Base-by-base conservation (phyloP, 192 early-diverging fungal species). In the Glomus cerebriforme region DNA sequence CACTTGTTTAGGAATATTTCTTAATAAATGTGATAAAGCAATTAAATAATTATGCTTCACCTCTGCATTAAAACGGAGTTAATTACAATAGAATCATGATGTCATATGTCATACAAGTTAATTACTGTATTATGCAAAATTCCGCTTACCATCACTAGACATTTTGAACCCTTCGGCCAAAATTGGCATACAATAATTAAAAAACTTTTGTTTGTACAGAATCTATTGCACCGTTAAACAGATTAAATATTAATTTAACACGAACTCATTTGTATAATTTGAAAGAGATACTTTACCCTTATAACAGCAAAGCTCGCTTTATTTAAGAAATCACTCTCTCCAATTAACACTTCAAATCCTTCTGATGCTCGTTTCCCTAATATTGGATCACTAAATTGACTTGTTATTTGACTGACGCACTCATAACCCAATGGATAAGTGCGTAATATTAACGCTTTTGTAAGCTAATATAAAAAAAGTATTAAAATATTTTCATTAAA, bases 201-300 rank as follows among this genome's bases (percentile, higher is more conserved):
- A 97, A 77, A 97, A 93, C 29, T 92, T 85, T 81, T 98, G 96
- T 82, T 95, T 94, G 79, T 92, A 92, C 27, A 99, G 81, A 17
- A 93, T 80, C 87, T 91, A 87, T 13, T 86, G 64, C 22, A 71
- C 10, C 13, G 15, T 39, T 39, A n/a, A 22, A 68, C n/a, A 68
- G 9, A 10, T 7, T 37, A 8, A 17, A 2, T 68, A 24, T 22
- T 39, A 68, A 35, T 13, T 35, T 19, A 67, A 67, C 1, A 34
- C 6, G 27, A 32, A 13, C 7, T 43, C 29, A 45, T 26, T 49
- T 10, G 7, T 73, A 75, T 43, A 6, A 80, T 34, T 68, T 2
- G 35, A 17, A 8, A 35, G 17, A 75, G 0, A 71, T 65, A 26
- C 29, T 80, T 69, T 85, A 92, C 92, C 62, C 82, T 87, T n/a